A percentile compares a stretch with the other conserved stretches of the same genome.
Conservation (phyloP, 148 eudicot genomes). For the Chenopodium suecicum region DNA sequence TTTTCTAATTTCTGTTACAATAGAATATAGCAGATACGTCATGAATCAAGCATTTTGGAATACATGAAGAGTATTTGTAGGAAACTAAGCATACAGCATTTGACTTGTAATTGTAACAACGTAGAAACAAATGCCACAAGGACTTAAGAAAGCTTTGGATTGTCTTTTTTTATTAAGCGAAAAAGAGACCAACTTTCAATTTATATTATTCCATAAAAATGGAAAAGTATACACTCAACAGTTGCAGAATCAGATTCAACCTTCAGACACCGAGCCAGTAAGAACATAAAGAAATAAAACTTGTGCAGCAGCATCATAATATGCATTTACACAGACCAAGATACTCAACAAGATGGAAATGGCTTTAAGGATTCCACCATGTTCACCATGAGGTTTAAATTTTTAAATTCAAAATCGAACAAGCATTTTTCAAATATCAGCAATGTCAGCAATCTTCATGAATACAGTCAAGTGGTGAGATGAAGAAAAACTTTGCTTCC, state of each 20-base stretch:
- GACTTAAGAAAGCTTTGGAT: not conserved
- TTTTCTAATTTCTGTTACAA: slow-evolving; percentile 76
- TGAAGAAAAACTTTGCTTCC: not conserved
- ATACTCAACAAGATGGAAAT: not conserved
- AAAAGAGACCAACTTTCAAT: not conserved
- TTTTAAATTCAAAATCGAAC: not conserved
- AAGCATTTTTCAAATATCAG: not conserved
- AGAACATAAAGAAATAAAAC: not conserved
- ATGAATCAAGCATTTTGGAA: not conserved
- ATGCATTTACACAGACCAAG: not conserved
- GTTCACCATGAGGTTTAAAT: not conserved
- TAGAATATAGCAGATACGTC: not conserved
- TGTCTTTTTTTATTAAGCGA: not conserved
- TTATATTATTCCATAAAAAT: not conserved
- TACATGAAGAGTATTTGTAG: not conserved
- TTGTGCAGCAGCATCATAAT: not conserved
- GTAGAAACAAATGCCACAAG: not conserved
- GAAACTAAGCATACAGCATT: not conserved
- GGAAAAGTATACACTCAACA: not conserved
- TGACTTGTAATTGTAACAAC: not conserved
- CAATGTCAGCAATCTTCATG: not conserved
- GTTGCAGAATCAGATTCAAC: not conserved
- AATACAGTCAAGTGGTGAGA: not conserved
- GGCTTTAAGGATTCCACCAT: not conserved
- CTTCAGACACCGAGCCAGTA: not conserved